Evolutionary conservation across 2,329 filamentous ascomycete genomes (phyloP).

Genomic region (Apiospora marii): DNA sequence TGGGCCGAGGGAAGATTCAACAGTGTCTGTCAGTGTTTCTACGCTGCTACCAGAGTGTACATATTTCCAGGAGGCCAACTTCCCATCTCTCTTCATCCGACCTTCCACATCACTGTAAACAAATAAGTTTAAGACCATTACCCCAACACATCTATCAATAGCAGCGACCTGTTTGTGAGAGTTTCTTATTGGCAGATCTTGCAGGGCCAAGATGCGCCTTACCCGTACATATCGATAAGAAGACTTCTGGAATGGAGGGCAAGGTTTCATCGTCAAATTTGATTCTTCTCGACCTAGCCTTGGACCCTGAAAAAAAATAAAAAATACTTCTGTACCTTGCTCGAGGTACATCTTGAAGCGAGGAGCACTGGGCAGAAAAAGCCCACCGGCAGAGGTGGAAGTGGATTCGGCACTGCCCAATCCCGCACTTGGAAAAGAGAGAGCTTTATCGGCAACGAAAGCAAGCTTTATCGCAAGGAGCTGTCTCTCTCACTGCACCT

Average conservation of each 20-base stretch:
- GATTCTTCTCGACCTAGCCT: background rate
- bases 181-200: background rate
- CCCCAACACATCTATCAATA: background rate
- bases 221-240: background rate
- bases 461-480: constrained; percentile 17
- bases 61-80: background rate
- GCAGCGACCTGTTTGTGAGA: background rate
- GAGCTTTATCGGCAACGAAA: constrained; percentile 6
- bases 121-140: background rate
- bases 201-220: background rate
- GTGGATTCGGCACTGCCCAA: constrained; percentile 19
- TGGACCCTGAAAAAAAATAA: constrained; percentile 3
- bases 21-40: background rate
- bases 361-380: background rate
- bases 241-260: background rate
- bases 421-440: constrained; percentile 2
- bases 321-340: background rate
- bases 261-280: constrained; percentile 4
- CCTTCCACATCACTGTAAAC: background rate
- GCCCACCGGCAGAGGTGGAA: background rate
- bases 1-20: too few species aligned
- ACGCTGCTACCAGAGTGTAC: background rate
- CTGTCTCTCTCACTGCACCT: background rate
- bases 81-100: background rate
- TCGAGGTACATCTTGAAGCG: background rate